Base-by-base conservation (phyloP, 2,329 filamentous ascomycete genomes). In the Penicillium paneum region DNA sequence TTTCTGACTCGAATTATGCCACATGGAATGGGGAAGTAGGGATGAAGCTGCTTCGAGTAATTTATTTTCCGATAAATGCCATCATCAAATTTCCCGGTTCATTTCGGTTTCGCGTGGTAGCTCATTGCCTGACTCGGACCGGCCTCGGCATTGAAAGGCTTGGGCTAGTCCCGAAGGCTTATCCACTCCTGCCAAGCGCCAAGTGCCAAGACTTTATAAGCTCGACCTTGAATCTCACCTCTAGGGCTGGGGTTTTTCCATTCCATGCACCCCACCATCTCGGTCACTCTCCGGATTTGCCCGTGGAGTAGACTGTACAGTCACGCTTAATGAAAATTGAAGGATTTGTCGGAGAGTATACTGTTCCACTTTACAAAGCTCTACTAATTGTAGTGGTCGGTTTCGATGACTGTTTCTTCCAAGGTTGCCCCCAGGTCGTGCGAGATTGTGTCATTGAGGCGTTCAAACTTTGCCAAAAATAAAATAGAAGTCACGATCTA, bases 101-200 rank as follows among this genome's bases (percentile, higher is more conserved):
- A n/a, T 40, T 40, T 28, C 15, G 39, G 39, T 26, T 5, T 24
- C 21, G 21, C 21, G 21, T 24, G 21, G 21, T 24, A 24, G 21
- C 38, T 26, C 29, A 40, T 31, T 49, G 19, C 28, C 36, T 42
- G 15, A 28, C 26, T 50, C 47, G 47, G 47, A 8, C 38, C 29
- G 47, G 28, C 5, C 29, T 44, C 42, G 42, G 32, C 40, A 26
- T 43, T 41, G 24, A 49, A 41, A 49, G 29, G 47, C 47, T 49
- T 44, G 42, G 15, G 17, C 41, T 31, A 43, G 17, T 28, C 41
- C 15, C 15, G 21, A 49, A 49, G 38, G 29, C 47, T 43, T 49
- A 28, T 35, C 38, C 28, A 42, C 38, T 19, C 19, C 19, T 10
- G 38, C 47, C 47, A 49, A 49, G 47, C 28, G 47, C 47, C 38